Conservation (phyloP, 805 yeast genomes). For the Grigorovia transvaalensis region DNA sequence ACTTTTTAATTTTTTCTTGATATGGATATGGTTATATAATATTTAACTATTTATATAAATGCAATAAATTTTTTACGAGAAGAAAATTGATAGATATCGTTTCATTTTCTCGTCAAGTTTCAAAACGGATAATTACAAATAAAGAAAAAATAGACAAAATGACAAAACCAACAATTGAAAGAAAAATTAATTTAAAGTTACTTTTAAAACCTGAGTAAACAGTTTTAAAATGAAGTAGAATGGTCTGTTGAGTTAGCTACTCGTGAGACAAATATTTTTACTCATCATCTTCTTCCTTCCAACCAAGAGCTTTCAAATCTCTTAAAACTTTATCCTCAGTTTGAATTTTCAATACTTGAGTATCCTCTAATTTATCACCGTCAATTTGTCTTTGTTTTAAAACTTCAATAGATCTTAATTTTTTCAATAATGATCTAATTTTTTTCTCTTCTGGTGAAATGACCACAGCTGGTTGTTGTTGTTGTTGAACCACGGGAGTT, state of each 20-base stretch:
- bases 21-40: neutral
- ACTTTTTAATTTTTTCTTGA: neutral
- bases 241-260: too few relatives aligned
- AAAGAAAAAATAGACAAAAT: neutral
- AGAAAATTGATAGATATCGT: neutral
- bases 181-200: too few relatives aligned
- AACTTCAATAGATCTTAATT: constrained; percentile 89
- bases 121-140: neutral
- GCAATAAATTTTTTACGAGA: neutral
- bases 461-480: neutral
- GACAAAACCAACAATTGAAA: neutral
- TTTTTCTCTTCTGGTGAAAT: constrained; percentile 79
- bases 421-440: constrained; percentile 80
- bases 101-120: neutral
- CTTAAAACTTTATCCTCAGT: constrained; percentile 74
- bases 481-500: neutral
- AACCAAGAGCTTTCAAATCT: constrained; percentile 71
- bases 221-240: too few relatives aligned
- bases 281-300: constrained; percentile 30
- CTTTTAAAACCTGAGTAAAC: too few relatives aligned
- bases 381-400: constrained; percentile 74
- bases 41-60: neutral
- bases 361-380: constrained; percentile 83
- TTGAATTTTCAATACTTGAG: constrained; percentile 80
- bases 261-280: neutral